These are phyloP conservation scores for Fusarium luffae DNA, from an alignment of 2,329 filamentous ascomycete species.

Conservation along the genomic window DNA sequence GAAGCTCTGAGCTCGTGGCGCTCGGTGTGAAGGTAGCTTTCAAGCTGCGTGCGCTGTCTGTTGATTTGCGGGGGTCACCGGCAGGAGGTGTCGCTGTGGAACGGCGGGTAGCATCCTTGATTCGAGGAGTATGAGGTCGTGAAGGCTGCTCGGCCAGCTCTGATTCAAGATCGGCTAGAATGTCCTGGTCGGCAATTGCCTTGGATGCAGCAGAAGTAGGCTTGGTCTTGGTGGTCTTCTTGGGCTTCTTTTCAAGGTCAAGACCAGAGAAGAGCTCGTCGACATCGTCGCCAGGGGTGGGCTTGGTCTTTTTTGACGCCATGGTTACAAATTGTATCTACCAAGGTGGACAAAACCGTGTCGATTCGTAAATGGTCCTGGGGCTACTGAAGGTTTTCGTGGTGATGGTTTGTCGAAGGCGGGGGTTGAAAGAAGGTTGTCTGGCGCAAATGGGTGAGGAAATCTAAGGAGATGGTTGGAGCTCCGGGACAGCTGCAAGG, in stretches of 20 bases:
- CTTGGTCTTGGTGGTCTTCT: conserved; percentile 62
- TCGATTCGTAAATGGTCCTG: not conserved
- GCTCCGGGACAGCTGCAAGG: conserved; percentile 39
- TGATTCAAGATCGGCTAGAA: conserved; percentile 85
- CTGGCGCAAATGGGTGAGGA: conserved; percentile 30
- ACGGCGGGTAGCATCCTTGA: conserved; percentile 63
- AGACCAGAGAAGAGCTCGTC: conserved; percentile 75
- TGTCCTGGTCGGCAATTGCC: conserved; percentile 71
- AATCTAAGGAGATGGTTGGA: conserved; percentile 31
- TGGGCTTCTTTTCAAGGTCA: conserved; percentile 61
- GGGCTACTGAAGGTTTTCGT: not conserved
- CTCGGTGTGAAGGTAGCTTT: conserved; percentile 78
- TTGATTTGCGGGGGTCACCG: conserved; percentile 79
- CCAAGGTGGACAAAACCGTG: not conserved
- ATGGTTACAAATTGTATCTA: conserved; percentile 54
- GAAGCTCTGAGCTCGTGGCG: conserved; percentile 70
- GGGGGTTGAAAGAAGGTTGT: conserved; percentile 38
- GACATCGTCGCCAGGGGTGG: conserved; percentile 64
- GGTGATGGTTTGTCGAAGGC: conserved; percentile 25
- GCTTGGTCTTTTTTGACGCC: conserved; percentile 70
- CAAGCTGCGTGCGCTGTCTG: conserved; percentile 77
- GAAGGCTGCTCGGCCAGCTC: conserved; percentile 77
- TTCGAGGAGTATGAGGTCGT: conserved; percentile 84
- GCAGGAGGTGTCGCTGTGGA: conserved; percentile 63
- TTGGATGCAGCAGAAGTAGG: conserved; percentile 62